These are phyloP conservation scores for Yamadazyma blattariae DNA, from an alignment of 1,139 yeast species.

Conservation along the genomic window DNA sequence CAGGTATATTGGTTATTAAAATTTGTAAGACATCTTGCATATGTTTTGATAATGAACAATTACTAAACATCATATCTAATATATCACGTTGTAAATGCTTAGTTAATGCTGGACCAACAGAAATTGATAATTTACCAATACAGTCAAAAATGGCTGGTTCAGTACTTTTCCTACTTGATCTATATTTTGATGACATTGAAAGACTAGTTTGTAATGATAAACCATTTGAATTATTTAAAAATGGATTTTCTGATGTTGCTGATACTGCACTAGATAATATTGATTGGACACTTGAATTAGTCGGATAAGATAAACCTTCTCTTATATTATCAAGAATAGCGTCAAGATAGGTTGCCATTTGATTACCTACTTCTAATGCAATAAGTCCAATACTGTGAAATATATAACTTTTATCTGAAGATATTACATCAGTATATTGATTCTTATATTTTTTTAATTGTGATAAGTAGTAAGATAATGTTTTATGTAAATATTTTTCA, in stretches of 20 bases:
- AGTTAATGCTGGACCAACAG: conserved; percentile 94
- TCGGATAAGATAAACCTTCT: conserved; percentile 64
- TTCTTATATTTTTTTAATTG: conserved; percentile 70
- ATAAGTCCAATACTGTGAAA: conserved; percentile 84
- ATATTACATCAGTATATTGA: conserved; percentile 38
- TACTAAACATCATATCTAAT: conserved; percentile 68
- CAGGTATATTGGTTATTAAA: conserved; percentile 73
- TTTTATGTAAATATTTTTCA: conserved; percentile 75
- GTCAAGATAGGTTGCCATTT: conserved; percentile 84
- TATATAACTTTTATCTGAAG: conserved; percentile 69
- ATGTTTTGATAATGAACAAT: conserved; percentile 78
- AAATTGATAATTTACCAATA: conserved; percentile 78
- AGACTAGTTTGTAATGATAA: conserved; percentile 25
- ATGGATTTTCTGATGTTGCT: conserved; percentile 17
- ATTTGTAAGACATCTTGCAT: conserved; percentile 73
- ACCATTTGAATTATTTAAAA: conserved; percentile 14
- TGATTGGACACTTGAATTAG: conserved; percentile 41
- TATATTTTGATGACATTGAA: conserved; percentile 51
- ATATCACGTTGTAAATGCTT: conserved; percentile 84
- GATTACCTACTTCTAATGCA: conserved; percentile 79
- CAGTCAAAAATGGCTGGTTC: conserved; percentile 91
- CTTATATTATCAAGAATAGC: conserved; percentile 80
- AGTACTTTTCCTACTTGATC: conserved; percentile 63
- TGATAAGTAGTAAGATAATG: conserved; percentile 72
- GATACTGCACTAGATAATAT: conserved; percentile 42